Base-by-base conservation (phyloP, 495 filamentous ascomycete genomes). In the Podospora sp. region DNA sequence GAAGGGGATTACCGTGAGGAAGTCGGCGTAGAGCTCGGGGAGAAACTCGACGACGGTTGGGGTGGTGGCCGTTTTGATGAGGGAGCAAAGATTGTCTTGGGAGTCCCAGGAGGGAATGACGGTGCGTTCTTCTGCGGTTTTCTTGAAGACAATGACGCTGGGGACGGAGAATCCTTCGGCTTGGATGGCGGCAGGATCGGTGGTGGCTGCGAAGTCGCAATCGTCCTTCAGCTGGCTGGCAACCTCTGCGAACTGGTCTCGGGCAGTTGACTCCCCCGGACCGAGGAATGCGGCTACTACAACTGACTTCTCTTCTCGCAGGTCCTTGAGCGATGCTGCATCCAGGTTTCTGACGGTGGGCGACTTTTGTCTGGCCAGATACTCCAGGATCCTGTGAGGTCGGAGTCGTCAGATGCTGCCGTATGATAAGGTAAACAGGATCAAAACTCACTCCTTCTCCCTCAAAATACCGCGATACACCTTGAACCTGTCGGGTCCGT, bases 121-220 rank as follows among this genome's bases (percentile, higher is more conserved):
- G 8, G 33, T 62, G 29, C 59, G 59, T 24, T 62, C 29, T 11
- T 62, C 59, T 8, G 35, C n/a, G 6, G 24, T 33, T 18, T 40
- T 40, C 59, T 62, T 62, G 59, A 49, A 49, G 35, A 62, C 33
- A 8, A 62, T 20, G 35, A 49, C 21, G 33, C 35, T 62, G 35
- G 59, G 59, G 18, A 33, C n/a, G 20, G 29, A 1, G 6, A 62
- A 4, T 8, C 16, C 35, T 49, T 49, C 35, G 16, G 29, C 59
- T n/a, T 62, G 16, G 24, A 26, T 16, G 11, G 33, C 29, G 2
- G 25, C 16, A 6, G 12, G 27, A 24, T 62, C 59, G 33, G 59
- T 21, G 29, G 29, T 62, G 1, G 18, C 20, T 5, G 33, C 20
- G 25, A 62, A 62, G 35, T 40, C 59, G 24, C 8, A 62, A 1